Evolutionary conservation across 2,329 filamentous ascomycete species (phyloP), one percentile per base, ranked within the genome.

Genomic region (Xylaria sp.): DNA sequence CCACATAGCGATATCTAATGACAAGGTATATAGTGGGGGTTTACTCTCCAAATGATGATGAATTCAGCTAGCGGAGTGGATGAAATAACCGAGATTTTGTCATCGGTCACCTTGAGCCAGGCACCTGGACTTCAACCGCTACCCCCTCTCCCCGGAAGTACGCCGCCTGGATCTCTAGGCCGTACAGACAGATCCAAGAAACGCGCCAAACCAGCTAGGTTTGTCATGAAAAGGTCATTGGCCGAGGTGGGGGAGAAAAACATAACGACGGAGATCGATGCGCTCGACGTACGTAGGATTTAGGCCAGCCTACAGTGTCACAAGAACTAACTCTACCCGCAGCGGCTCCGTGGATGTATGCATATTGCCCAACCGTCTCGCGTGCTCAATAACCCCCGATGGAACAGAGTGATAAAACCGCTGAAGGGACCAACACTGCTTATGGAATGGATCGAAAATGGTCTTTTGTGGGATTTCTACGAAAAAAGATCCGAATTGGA

Each of bases 381-480:
- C 5, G 15, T 66, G 18, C 43, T 66, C 10, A 36, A 63, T 18
- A 48, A 45, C 10, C 65, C 48, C 15, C 52, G 34, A 53, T 64
- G 15, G 60, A 55, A 43, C 4, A 41, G 20, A 3, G 6, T 41
- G 18, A 55, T 60, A 25, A 58, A 20, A 53, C 32, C 10, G 8
- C 36, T 71, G 4, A 23, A 34, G 2, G 72, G 71, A 0, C 65
- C 70, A 1, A 59, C 59, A 0, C 36, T 74, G 15, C n/a, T 73
- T 4, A 69, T 70, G 36, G 70, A 74, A 10, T 74, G 72, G 73
- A 70, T 74, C 20, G 68, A 67, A 2, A 71, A 73, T 20, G 71
- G 72, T 10, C 59, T 71, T 4, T 2, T 74, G 9, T 59, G 57
- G 34, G 64, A 63, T 28, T 67, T 73, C 23, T 34, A 69, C 20